These are phyloP conservation scores for Xanthoceras sorbifolium DNA, from an alignment of 345 rosid species.

Conservation along the genomic window DNA sequence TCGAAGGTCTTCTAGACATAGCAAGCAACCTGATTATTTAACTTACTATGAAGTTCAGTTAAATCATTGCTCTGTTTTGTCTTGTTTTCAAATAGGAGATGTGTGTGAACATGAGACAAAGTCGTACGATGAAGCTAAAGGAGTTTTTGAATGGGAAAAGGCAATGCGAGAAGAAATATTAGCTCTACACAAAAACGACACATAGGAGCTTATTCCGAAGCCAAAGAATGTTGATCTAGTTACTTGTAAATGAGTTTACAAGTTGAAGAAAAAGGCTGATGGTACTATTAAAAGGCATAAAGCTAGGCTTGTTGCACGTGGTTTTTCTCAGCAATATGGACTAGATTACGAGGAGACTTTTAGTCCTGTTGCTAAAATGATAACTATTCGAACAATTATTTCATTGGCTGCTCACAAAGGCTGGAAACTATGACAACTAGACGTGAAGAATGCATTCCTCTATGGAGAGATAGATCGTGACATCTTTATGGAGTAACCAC, in stretches of 20 bases:
- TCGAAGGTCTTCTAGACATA: neutral
- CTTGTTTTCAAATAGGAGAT: neutral
- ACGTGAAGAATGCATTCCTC: neutral
- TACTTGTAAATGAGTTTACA: constrained; percentile 12
- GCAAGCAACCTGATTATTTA: neutral
- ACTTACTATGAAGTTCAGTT: neutral
- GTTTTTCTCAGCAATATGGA: constrained; percentile 3
- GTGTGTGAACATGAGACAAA: neutral
- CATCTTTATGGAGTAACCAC: too few relatives aligned
- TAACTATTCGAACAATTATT: neutral
- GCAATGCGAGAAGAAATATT: neutral
- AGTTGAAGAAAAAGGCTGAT: neutral
- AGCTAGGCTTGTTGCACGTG: neutral
- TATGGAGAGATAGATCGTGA: too few relatives aligned
- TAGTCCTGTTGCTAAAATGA: neutral
- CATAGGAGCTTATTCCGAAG: neutral
- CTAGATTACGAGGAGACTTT: constrained; percentile 4
- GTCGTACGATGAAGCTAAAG: neutral
- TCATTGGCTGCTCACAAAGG: neutral
- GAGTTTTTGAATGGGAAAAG: neutral
- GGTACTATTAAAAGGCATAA: neutral
- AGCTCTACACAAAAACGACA: neutral
- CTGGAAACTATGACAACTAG: constrained; percentile 5
- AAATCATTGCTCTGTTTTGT: neutral
- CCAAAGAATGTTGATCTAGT: neutral